Evolutionary conservation across 768 basidiomycete species (phyloP).

Genomic region (Lactifluus piperatus): DNA sequence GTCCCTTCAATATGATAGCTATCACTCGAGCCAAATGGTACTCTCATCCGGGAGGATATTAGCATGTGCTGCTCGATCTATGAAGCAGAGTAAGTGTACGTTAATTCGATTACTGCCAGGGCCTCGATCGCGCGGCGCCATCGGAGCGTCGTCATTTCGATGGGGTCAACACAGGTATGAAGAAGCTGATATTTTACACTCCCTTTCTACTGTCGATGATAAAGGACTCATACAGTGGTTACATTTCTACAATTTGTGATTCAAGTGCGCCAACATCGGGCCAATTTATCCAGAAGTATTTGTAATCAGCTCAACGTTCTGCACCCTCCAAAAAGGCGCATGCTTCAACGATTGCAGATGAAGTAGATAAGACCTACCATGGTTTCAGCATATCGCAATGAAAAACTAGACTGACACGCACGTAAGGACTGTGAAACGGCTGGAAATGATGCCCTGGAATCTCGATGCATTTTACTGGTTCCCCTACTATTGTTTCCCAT

Average conservation of each 20-base stretch:
- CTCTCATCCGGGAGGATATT: not conserved
- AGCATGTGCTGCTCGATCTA: not conserved
- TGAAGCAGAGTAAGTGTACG: not conserved
- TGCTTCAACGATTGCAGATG: conserved; percentile 11
- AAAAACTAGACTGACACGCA: conserved; percentile 26
- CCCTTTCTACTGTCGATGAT: not conserved
- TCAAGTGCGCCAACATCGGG: not conserved
- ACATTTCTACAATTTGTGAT: not conserved
- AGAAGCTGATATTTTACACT: not conserved
- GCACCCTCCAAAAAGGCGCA: conserved; percentile 4
- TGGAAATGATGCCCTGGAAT: conserved; percentile 64
- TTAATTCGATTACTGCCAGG: not conserved
- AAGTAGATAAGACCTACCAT: conserved; percentile 3
- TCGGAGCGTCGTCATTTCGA: not conserved
- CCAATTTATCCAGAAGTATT: not conserved
- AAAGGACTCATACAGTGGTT: not conserved
- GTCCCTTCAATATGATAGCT: not conserved
- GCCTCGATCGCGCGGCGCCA: not conserved
- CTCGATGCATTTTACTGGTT: conserved; percentile 36
- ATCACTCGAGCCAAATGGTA: not conserved
- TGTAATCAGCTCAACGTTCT: not conserved
- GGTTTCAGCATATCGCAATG: not conserved
- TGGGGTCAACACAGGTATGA: not conserved
- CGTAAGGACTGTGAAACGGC: conserved; percentile 43
- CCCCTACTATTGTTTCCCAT: conserved; percentile 41